Conservation (phyloP, 106 monocot species). For the Alisma plantagoaquatica region DNA sequence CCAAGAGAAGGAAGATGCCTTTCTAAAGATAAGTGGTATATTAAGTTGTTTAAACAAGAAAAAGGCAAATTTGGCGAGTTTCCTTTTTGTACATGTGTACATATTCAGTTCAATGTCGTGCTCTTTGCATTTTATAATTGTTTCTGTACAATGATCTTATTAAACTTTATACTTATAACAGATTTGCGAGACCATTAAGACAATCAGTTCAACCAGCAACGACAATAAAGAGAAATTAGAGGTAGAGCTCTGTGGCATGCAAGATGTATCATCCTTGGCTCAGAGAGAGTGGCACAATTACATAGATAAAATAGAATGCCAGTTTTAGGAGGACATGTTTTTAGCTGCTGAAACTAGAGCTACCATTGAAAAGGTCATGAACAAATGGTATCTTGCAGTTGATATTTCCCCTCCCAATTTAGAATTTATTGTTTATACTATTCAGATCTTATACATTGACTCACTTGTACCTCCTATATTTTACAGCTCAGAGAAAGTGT, state of each 20-base stretch:
- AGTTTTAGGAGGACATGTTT: conserved; percentile 25
- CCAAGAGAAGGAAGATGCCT: conserved; percentile 40
- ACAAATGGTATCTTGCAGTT: conserved; percentile 8
- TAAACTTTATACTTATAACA: conserved; percentile 8
- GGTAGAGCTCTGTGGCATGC: conserved; percentile 30
- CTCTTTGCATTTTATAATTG: background rate
- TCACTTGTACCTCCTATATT: background rate
- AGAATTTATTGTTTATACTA: too few relatives aligned
- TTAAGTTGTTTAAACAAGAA: conserved; percentile 22
- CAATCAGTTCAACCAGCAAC: conserved; percentile 8
- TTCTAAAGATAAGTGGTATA: conserved; percentile 48
- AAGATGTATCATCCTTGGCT: conserved; percentile 24
- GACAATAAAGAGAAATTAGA: conserved; percentile 18
- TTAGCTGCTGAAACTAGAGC: conserved; percentile 15
- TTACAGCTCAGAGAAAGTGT: conserved; percentile 42
- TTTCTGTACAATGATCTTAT: background rate
- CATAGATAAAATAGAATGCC: conserved; percentile 24
- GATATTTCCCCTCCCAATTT: background rate
- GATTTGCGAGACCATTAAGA: conserved; percentile 33
- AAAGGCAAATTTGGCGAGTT: conserved; percentile 36
- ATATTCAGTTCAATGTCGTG: background rate
- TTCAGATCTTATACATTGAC: background rate
- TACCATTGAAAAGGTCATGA: conserved; percentile 23
- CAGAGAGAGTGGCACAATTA: conserved; percentile 25
- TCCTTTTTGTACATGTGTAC: background rate